Conservation (phyloP, 257 asterid genomes). For the Rehmannia glutinosa region DNA sequence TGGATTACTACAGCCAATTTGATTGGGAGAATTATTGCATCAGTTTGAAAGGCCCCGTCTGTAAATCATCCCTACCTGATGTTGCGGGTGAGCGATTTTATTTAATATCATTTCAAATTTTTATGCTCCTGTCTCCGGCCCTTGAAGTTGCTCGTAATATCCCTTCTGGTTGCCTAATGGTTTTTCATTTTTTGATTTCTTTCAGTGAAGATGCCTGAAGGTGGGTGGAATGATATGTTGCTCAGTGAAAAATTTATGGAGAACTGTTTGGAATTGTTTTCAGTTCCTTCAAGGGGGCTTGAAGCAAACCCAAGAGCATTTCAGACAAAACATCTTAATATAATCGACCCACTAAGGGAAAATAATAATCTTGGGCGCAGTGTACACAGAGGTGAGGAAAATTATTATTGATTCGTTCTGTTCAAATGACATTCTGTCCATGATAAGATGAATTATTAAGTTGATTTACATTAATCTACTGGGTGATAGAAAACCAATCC, state of each 20-base stretch:
- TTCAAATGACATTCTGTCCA: not conserved
- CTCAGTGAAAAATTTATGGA: slow-evolving; percentile 54
- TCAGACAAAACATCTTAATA: slow-evolving; percentile 60
- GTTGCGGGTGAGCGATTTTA: slow-evolving; percentile 52
- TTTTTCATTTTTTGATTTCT: slow-evolving; percentile 4
- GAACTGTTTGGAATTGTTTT: slow-evolving; percentile 55
- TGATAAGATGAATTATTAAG: not conserved
- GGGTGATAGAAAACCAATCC: not conserved
- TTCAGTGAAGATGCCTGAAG: slow-evolving; percentile 58
- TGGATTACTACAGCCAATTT: slow-evolving; percentile 74
- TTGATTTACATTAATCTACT: not conserved
- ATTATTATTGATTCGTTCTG: slow-evolving; percentile 4
- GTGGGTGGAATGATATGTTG: slow-evolving; percentile 32
- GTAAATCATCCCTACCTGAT: slow-evolving; percentile 52
- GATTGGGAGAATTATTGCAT: slow-evolving; percentile 82
- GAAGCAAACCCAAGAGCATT: slow-evolving; percentile 50
- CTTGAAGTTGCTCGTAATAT: not conserved
- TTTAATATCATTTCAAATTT: not conserved
- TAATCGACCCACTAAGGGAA: slow-evolving; percentile 78
- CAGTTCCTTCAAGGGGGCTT: slow-evolving; percentile 38
- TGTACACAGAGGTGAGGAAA: slow-evolving; percentile 67
- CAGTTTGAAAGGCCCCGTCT: slow-evolving; percentile 76
- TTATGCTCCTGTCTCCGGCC: not conserved
- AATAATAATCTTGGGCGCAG: slow-evolving; percentile 92
- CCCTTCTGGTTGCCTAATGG: not conserved